Base-by-base conservation (phyloP, 106 monocot genomes). In the Dendrobium officinale region DNA sequence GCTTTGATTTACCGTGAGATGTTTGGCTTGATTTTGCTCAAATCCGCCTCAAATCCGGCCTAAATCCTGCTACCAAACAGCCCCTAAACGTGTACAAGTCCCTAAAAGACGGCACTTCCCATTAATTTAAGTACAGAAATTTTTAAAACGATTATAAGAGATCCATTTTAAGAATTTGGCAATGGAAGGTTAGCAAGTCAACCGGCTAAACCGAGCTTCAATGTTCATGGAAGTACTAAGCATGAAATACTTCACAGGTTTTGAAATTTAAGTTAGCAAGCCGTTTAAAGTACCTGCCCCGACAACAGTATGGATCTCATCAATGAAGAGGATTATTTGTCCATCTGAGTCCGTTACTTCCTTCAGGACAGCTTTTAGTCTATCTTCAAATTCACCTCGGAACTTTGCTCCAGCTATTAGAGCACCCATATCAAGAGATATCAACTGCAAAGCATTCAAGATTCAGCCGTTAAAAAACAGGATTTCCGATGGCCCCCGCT, bases 281-380 rank as follows among this genome's bases (percentile, higher is more conserved):
- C 6, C 9, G 26, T 49, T 10, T 24, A 59, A 74, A 75, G 18
- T 87, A 99, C 99, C 99, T 92, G 99, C 99, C n/a, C 99, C 99
- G 75, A 99, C 99, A 86, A 99, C 95, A 72, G 99, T 99, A 80
- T 99, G 99, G 54, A 99, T 99, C 78, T 99, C 99, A 86, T 99
- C 99, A 83, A 99, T 99, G 87, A 99, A 99, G 54, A 99, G 85
- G 58, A 99, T 78, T 75, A 85, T 93, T 77, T 93, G 93, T 20
- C 99, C 99, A 83, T 99, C 93, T 74, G 95, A 95, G 29, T 95
- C 93, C 18, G 99, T 99, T 40, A 99, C 95, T 86, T 99, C 99
- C 83, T 84, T 99, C 22, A 99, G 56, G 15, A 99, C 99, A 84
- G 95, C 99, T 86, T 99, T 99, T 75, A 99, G 80, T 83, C 95